Base-by-base conservation (phyloP, 108 stramenopile species). In the Cyclotella baltica region DNA sequence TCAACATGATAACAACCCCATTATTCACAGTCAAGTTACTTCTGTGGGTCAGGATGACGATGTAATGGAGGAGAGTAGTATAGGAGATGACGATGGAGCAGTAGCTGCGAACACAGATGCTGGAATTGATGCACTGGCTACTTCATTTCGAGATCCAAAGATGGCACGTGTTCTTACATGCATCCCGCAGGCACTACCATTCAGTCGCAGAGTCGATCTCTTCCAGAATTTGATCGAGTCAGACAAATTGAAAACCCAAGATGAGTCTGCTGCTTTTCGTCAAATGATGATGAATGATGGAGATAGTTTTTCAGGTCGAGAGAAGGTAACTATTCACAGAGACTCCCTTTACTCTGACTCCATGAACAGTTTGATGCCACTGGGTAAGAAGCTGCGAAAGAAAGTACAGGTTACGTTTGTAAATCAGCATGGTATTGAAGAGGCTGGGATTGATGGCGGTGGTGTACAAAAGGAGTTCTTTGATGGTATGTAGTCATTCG, bases 381-480 rank as follows among this genome's bases (percentile, higher is more conserved):
- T 95, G 37, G 91, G 90, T 6, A 59, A 76, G 25, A 76, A 73
- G 13, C 81, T 98, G 47, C 88, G 92, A 57, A 94, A 92, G 30
- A 90, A 92, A 53, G 70, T 98, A 9, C 94, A 99, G 67, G 94
- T 98, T n/a, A 88, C 93, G 5, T 98, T 99, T 73, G 79, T 96
- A 29, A 97, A 95, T 75, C 75, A 95, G 55, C 93, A 98, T 59
- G 99, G 98, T 25, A 71, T 85, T 16, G 87, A 92, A 75, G 99
- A 99, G 78, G 93, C 96, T n/a, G 99, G 99, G 18, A 99, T 99
- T 71, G 99, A 99, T 80, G 99, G 98, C 10, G 99, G 99, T 2
- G 99, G 99, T 2, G 92, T 99, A 3, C 98, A 98, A 76, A 99
- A 99, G 78, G 99, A 99, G 79, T 51, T 37, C 23, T 69, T 53